Evolutionary conservation across 2,329 filamentous ascomycete genomes (phyloP), one percentile per base, ranked within the genome.

Genomic region (Fusarium zealandicum): DNA sequence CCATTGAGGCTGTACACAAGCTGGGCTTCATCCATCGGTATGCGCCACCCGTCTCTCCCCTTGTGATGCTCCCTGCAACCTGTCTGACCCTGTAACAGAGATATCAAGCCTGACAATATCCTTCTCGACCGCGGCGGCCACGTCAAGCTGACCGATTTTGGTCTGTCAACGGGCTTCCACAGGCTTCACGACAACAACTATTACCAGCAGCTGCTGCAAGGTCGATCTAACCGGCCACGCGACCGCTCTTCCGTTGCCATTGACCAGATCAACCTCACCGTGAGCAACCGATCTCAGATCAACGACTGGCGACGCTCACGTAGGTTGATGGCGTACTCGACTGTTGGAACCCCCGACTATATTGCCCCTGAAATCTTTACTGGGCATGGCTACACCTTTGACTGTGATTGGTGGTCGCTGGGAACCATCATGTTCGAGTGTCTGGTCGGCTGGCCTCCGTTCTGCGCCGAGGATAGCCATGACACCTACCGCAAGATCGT

Each of bases 381-480:
- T 39, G 93, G 93, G 14, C 90, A 96, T 69, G 95, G 95, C 41
- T 99, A 99, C 78, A 91, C 92, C 53, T 96, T 93, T 70, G 89
- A 96, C 72, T 99, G 95, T 73, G 95, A 99, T 80, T 99, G 95
- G 95, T 99, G 95, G 95, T 96, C 91, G 17, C 84, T 99, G 42
- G 95, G 95, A 46, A 97, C 95, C 37, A 99, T 99, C 77, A 98
- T 99, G 95, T 99, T 98, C 69, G 95, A 99, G 76, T 99, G 95
- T 75, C 82, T 99, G 65, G 92, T 99, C 57, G 95, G 95, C 68
- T 99, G 95, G 95, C 95, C 95, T 49, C 95, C 95, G 25, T 99
- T 99, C 84, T 99, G 95, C 74, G 93, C 95, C 16, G 95, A 99
- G 74, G 93, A 98, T 72, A 90, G 92, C 56, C 93, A 96, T 71